Evolutionary conservation across 31 red algal genomes (phyloP), one percentile per base, ranked within the genome.

Genomic region (Odonthalia washingtoniensis): DNA sequence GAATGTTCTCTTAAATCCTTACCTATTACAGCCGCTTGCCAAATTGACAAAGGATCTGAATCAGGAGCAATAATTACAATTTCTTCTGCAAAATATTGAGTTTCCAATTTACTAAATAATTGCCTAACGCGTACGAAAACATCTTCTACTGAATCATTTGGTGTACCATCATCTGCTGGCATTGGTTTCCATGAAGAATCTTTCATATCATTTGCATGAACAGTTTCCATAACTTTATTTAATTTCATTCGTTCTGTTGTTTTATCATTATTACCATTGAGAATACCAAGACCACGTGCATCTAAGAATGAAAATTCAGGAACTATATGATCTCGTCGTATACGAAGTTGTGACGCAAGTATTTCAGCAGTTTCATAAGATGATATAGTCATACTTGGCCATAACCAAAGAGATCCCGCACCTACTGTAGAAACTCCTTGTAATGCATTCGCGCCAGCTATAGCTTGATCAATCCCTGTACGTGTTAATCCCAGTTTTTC

Each of bases 141-240:
- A 76, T 97, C 95, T 28, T 91, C 73, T 37, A 87, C 21, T 35
- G 87, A 91, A 78, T 97, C 95, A 75, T 94, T 94, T 0, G 95
- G 95, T 32, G 95, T 97, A 35, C 95, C 95, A 83, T 97, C 95
- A 33, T 97, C 95, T 64, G 87, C 95, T 12, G 89, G 62, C 72
- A 60, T 36, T 14, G 92, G 91, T 70, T 87, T 72, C 80, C 77
- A 83, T 17, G 14, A 53, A 0, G 85, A 77, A 42, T 84, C 77
- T 27, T 30, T 40, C 21, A n/a, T 45, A 43, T 95, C 93, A 14
- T 57, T 21, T 9, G 91, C 95, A 21, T 94, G 78, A 40, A 93
- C 21, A 21, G 9, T 57, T 57, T 57, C 12, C 9, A 57, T 21
- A 9, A 57, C 49, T 57, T 9, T 14, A 57, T 14, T 21, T 21